Percentiles rank a stretch among this genome's conserved stretches.
phyloP scores from a whole-genome alignment of 768 basidiomycete genomes.

The Tephrocybe sp. region DNA sequence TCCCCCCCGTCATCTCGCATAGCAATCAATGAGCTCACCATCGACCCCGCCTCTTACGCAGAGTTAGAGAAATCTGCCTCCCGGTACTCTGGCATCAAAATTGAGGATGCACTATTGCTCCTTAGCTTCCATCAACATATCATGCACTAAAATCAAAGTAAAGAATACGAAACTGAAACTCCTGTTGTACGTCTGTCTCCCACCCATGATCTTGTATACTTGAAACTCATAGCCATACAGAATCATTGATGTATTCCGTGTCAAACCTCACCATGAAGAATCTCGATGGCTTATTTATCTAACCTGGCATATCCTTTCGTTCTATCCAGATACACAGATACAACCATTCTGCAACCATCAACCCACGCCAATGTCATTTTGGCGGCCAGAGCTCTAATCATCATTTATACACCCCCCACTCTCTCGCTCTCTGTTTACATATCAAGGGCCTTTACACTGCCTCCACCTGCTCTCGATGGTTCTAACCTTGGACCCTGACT shows the following conservation, averaged over 20 bases:
- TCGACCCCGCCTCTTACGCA: constrained; percentile 42
- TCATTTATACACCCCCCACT: constrained; percentile 4
- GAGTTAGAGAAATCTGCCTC: constrained; percentile 48
- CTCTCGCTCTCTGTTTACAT: not conserved
- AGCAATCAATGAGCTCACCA: constrained; percentile 31
- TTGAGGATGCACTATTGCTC: constrained; percentile 75
- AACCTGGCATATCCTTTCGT: constrained; percentile 5
- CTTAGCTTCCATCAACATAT: constrained; percentile 73
- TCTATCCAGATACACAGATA: constrained; percentile 1
- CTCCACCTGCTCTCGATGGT: not conserved
- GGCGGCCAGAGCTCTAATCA: not conserved
- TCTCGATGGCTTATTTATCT: constrained; percentile 12
- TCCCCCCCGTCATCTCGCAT: constrained; percentile 29
- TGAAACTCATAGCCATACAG: not conserved
- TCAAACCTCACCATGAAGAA: constrained; percentile 1
- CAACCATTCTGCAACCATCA: not conserved
- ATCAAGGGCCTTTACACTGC: not conserved
- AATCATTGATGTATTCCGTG: constrained; percentile 10
- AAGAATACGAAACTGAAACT: constrained; percentile 9
- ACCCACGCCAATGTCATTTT: not conserved
- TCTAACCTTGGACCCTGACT: constrained; percentile 2
- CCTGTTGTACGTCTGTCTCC: constrained; percentile 10
- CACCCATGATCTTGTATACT: not conserved
- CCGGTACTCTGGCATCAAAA: constrained; percentile 54
- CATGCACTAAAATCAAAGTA: constrained; percentile 40